Conservation (phyloP, 176 grass and related monocot genomes). For the Lolium multiflorum region DNA sequence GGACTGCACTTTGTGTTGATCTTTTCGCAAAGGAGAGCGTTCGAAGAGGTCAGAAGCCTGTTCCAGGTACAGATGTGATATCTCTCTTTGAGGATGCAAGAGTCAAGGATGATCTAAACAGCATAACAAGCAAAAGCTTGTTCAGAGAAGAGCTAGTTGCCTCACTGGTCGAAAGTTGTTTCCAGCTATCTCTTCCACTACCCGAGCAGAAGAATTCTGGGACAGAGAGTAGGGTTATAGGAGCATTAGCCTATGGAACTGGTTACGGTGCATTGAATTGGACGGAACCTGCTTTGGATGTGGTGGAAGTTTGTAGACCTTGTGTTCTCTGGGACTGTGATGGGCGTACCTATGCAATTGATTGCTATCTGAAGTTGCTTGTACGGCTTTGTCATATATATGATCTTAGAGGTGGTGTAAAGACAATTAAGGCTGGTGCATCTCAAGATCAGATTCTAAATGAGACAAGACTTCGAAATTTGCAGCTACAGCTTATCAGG, state of each 20-base stretch:
- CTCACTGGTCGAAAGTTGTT: constrained; percentile 95
- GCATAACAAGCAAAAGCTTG: constrained; percentile 88
- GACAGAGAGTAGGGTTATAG: constrained; percentile 97
- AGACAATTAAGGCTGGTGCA: constrained; percentile 91
- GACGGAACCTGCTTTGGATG: constrained; percentile 96
- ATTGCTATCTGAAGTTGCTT: constrained; percentile 96
- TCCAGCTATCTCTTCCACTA: constrained; percentile 93
- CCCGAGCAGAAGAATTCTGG: constrained; percentile 95
- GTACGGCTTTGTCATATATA: constrained; percentile 97
- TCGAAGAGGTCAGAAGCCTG: constrained; percentile 91
- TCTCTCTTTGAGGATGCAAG: constrained; percentile 98
- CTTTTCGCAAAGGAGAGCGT: constrained; percentile 99
- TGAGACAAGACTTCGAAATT: constrained; percentile 96
- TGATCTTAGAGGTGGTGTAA: constrained; percentile 93
- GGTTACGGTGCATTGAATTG: constrained; percentile 97
- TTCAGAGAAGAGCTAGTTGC: constrained; percentile 97
- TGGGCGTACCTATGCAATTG: constrained; percentile 88
- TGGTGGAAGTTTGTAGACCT: constrained; percentile 93
- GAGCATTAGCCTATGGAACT: constrained; percentile 98
- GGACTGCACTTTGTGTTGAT: constrained; percentile 96
- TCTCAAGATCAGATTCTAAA: constrained; percentile 99
- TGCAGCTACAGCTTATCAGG: constrained; percentile 93
- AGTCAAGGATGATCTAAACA: constrained; percentile 92
- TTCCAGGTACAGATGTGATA: constrained; percentile 91
- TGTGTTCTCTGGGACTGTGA: constrained; percentile 97